Percentiles rank a stretch among this genome's conserved stretches.
Conservation (phyloP, 768 basidiomycete species). For the Termitomyces sp. region DNA sequence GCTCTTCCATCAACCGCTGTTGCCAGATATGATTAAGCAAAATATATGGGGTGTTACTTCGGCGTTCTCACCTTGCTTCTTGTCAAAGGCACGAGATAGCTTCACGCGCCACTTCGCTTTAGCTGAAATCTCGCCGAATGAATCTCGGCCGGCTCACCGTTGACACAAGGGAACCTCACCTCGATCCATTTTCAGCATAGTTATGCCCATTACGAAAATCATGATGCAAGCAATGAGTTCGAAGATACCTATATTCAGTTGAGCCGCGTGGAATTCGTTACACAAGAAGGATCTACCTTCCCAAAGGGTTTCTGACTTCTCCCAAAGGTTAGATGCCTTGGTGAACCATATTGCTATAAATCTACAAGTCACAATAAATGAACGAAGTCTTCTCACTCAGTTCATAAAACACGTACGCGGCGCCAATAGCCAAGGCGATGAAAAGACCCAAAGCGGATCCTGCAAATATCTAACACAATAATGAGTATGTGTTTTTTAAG, state of each 20-base stretch:
- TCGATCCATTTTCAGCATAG: slow-evolving; percentile 93
- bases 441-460: slow-evolving; percentile 72
- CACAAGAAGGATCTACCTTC: slow-evolving; percentile 52
- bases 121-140: slow-evolving; percentile 30
- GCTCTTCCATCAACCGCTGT: slow-evolving; percentile 42
- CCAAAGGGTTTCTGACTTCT: slow-evolving; percentile 83
- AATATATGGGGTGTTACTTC: not conserved
- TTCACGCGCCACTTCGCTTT: slow-evolving; percentile 94
- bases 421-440: slow-evolving; percentile 78
- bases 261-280: not conserved
- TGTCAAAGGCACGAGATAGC: slow-evolving; percentile 72
- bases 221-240: slow-evolving; percentile 66
- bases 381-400: not conserved
- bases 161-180: slow-evolving; percentile 19
- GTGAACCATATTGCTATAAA: slow-evolving; percentile 97
- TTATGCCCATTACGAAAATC: slow-evolving; percentile 91
- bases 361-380: slow-evolving; percentile 15
- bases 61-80: slow-evolving; percentile 19
- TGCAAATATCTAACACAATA: slow-evolving; percentile 56
- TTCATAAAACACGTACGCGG: slow-evolving; percentile 40
- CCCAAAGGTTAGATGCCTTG: slow-evolving; percentile 78
- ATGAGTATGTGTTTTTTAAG: not conserved
- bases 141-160: not conserved
- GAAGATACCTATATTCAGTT: slow-evolving; percentile 47
- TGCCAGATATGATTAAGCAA: not conserved